A percentile compares a stretch with the other conserved stretches of the same genome.
These are phyloP conservation scores for Talaromyces sp. DNA, from an alignment of 2,329 filamentous ascomycete species.

Conservation along the genomic window DNA sequence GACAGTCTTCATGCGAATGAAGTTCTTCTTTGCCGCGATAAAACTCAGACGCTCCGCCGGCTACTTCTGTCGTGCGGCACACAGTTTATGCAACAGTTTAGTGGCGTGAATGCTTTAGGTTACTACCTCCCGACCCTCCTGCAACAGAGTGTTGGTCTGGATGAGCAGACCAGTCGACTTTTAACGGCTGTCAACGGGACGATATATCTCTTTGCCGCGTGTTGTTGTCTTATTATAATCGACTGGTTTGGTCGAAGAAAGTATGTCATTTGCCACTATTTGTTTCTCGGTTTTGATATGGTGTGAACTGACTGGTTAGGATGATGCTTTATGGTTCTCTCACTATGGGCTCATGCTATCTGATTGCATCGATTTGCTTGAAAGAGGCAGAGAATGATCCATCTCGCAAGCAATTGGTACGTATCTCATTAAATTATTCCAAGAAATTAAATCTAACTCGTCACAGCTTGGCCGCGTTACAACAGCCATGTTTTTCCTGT, in stretches of 20 bases:
- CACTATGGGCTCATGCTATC: constrained; percentile 12
- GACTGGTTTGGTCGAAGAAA: constrained; percentile 14
- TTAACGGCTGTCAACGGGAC: constrained; percentile 14
- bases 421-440: too few species aligned
- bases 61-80: constrained; percentile 39
- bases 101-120: constrained; percentile 18
- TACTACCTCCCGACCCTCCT: constrained; percentile 14
- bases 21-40: constrained; percentile 34
- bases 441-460: not conserved
- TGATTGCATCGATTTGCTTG: constrained; percentile 11
- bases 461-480: constrained; percentile 7
- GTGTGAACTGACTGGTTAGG: not conserved
- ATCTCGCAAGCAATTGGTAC: constrained; percentile 8
- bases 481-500: constrained; percentile 10
- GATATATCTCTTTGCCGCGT: constrained; percentile 11
- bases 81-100: constrained; percentile 44
- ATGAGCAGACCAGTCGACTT: constrained; percentile 4
- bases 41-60: constrained; percentile 37
- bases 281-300: not conserved
- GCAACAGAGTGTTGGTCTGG: constrained; percentile 13
- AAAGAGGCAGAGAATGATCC: constrained; percentile 10
- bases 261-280: not conserved
- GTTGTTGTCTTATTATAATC: constrained; percentile 14
- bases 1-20: constrained; percentile 27
- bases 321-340: constrained; percentile 15